Evolutionary conservation across 192 early-diverging fungal species (phyloP).

Genomic region (Mortierella claussenii): DNA sequence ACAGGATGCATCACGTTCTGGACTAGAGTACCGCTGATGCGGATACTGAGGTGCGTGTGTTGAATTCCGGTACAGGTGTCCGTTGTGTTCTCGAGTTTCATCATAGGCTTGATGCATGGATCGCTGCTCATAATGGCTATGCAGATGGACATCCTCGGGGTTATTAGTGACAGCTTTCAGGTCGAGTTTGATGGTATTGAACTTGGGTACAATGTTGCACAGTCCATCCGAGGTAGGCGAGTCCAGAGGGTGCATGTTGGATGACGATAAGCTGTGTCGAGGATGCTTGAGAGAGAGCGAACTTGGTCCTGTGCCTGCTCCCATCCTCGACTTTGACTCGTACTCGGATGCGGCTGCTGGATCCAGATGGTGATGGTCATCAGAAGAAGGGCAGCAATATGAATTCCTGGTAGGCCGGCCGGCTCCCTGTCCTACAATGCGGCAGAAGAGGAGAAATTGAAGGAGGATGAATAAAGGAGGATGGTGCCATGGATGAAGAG

Average conservation of each 20-base stretch:
- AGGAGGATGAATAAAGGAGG: no score
- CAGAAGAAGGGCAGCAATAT: slow-evolving; percentile 13
- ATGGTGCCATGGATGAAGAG: no score
- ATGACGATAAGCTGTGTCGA: background rate
- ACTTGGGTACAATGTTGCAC: slow-evolving; percentile 34
- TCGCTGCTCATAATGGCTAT: background rate
- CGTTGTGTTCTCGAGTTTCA: background rate
- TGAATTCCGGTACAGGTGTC: background rate
- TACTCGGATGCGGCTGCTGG: no score
- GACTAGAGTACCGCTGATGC: slow-evolving; percentile 8
- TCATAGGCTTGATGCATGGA: background rate
- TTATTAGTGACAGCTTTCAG: slow-evolving; percentile 12
- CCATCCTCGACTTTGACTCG: background rate
- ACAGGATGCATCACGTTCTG: background rate
- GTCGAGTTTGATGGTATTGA: slow-evolving; percentile 32
- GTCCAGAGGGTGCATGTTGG: slow-evolving; percentile 25
- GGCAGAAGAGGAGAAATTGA: no score
- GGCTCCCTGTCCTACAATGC: no score
- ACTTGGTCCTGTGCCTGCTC: no score
- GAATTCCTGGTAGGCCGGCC: slow-evolving; percentile 1
- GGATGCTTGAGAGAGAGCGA: background rate
- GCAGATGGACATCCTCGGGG: background rate
- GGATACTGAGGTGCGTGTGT: no score
- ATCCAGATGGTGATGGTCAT: no score
- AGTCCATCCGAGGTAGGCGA: slow-evolving; percentile 21